Conservation (phyloP, 1,139 yeast genomes). For the Blastobotrys petasosporus region DNA sequence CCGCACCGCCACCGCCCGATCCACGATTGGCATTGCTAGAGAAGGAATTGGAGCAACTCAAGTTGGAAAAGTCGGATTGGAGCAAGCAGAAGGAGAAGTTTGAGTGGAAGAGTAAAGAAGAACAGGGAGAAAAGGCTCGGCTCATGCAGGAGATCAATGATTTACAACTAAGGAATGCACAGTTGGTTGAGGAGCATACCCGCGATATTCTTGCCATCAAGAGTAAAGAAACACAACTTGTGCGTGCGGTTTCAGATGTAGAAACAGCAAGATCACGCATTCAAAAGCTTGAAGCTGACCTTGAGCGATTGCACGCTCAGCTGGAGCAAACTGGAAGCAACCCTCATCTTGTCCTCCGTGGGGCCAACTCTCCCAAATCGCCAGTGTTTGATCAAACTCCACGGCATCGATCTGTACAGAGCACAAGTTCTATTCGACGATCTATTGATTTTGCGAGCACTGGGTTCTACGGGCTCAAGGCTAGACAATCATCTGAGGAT, state of each 20-base stretch:
- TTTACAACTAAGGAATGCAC: conserved; percentile 34
- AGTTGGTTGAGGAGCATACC: conserved; percentile 47
- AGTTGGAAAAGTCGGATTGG: conserved; percentile 47
- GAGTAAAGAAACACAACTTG: conserved; percentile 61
- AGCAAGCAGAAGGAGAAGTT: conserved; percentile 41
- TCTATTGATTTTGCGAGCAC: conserved; percentile 18
- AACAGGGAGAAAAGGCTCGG: conserved; percentile 41
- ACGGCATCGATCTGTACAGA: conserved; percentile 3
- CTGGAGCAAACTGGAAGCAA: conserved; percentile 2
- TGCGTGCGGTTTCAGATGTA: conserved; percentile 53
- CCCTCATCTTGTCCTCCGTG: conserved; percentile 10
- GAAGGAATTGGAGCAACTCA: conserved; percentile 46
- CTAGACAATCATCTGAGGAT: conserved; percentile 12
- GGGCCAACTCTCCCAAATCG: conserved; percentile 19
- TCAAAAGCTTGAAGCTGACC: conserved; percentile 47
- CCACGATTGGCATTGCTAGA: conserved; percentile 20
- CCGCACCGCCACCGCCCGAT: conserved; percentile 12
- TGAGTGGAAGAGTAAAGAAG: conserved; percentile 38
- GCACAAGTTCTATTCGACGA: conserved; percentile 14
- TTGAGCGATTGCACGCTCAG: conserved; percentile 31
- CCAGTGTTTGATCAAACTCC: conserved; percentile 18
- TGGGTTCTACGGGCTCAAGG: conserved; percentile 1
- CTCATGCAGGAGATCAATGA: conserved; percentile 42
- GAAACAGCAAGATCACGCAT: conserved; percentile 49
- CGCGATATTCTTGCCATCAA: conserved; percentile 48